These are phyloP conservation scores for Exophiala viscosa DNA, from an alignment of 2,329 filamentous ascomycete species.

Conservation along the genomic window DNA sequence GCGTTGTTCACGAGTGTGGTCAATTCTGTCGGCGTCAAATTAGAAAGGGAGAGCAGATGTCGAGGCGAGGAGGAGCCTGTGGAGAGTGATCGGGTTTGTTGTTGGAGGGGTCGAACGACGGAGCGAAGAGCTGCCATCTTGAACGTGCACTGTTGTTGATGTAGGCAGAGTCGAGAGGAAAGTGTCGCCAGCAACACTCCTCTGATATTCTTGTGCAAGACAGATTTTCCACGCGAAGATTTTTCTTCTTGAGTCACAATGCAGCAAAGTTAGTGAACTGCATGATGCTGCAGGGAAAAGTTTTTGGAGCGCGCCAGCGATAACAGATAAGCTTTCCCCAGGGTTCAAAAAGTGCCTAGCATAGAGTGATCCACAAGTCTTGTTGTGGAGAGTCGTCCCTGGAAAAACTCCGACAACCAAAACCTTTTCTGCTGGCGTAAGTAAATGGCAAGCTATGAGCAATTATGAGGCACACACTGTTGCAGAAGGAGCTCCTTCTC, in stretches of 20 bases:
- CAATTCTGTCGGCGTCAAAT: conserved; percentile 77
- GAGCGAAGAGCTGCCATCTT: conserved; percentile 15
- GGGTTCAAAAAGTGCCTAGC: not conserved
- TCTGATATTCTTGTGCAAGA: not conserved
- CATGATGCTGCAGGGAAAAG: not conserved
- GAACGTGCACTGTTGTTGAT: not conserved
- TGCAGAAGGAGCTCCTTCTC: conserved; percentile 40
- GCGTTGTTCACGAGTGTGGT: conserved; percentile 80
- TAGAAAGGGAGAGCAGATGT: conserved; percentile 87
- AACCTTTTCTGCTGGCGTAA: not conserved
- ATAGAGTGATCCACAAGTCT: not conserved
- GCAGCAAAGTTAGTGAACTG: not conserved
- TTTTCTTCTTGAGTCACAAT: conserved; percentile 10
- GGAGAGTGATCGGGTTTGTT: conserved; percentile 11
- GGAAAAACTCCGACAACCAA: not conserved
- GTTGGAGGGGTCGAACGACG: conserved; percentile 10
- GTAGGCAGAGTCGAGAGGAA: not conserved
- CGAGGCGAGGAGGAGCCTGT: conserved; percentile 58
- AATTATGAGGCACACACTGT: not conserved
- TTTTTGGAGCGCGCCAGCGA: conserved; percentile 1
- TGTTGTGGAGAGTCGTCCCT: not conserved
- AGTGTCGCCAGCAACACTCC: conserved; percentile 6
- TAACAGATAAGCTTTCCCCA: conserved; percentile 1
- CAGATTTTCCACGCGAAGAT: no score
- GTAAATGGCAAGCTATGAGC: conserved; percentile 4